Percentiles rank a stretch among this genome's conserved stretches.
phyloP scores from a whole-genome alignment of 805 yeast species.

The Pichia ethanolica region DNA sequence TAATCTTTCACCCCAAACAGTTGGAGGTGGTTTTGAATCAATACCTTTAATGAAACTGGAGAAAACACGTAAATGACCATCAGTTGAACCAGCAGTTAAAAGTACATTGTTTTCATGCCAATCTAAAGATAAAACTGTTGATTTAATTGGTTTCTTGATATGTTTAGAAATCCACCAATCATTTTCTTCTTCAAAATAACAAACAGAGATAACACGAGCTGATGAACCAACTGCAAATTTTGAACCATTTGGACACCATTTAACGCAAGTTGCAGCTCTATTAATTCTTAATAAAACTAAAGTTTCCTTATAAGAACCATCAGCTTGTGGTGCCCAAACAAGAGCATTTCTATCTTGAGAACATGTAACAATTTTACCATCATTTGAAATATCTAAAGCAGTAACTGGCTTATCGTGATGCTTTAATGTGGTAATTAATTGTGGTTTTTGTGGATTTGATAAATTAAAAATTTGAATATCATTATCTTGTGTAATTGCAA shows the following conservation, averaged over 20 bases:
- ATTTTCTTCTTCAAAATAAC: slow-evolving; percentile 91
- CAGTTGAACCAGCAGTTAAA: slow-evolving; percentile 86
- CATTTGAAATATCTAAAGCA: slow-evolving; percentile 82
- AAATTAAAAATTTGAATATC: slow-evolving; percentile 68
- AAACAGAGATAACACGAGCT: slow-evolving; percentile 88
- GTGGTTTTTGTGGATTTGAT: slow-evolving; percentile 44
- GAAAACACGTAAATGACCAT: slow-evolving; percentile 85
- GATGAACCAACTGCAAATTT: slow-evolving; percentile 98
- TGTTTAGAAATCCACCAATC: slow-evolving; percentile 99
- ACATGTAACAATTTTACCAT: slow-evolving; percentile 90
- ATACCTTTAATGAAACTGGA: slow-evolving; percentile 84
- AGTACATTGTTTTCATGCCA: slow-evolving; percentile 95
- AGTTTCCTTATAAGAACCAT: slow-evolving; percentile 69
- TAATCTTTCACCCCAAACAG: slow-evolving; percentile 90
- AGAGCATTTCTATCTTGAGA: slow-evolving; percentile 97
- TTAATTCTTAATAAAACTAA: slow-evolving; percentile 86
- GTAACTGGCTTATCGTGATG: slow-evolving; percentile 94
- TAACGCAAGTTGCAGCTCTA: slow-evolving; percentile 89
- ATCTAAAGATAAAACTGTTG: slow-evolving; percentile 72
- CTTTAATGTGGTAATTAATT: slow-evolving; percentile 54
- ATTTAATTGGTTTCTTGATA: slow-evolving; percentile 87
- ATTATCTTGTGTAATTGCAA: slow-evolving; percentile 80
- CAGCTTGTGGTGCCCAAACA: slow-evolving; percentile 79
- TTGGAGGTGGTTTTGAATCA: slow-evolving; percentile 72
- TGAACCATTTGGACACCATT: slow-evolving; percentile 92